These are phyloP conservation scores for Cardamine chenopodiifolia DNA, from an alignment of 345 rosid species.

Conservation along the genomic window DNA sequence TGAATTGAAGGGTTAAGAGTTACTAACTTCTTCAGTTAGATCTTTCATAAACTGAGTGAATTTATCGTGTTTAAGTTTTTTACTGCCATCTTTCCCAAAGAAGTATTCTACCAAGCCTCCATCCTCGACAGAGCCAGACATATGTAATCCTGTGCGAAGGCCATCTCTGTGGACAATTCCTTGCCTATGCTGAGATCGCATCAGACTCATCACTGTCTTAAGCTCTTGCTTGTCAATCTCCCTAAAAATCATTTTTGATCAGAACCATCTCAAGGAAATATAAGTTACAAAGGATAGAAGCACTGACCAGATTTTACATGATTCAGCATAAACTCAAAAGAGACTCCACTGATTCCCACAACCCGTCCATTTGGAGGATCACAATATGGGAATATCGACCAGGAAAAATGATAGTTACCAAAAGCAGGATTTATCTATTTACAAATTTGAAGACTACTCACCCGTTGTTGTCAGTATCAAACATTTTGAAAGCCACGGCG, in stretches of 20 bases:
- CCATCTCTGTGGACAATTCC: conserved; percentile 76
- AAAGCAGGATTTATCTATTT: conserved; percentile 22
- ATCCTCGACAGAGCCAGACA: conserved; percentile 64
- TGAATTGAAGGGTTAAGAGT: neutral
- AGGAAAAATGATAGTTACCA: conserved; percentile 33
- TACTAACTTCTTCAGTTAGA: conserved; percentile 73
- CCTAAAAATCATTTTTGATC: conserved; percentile 44
- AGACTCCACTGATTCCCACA: conserved; percentile 40
- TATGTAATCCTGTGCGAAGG: conserved; percentile 62
- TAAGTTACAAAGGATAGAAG: conserved; percentile 33
- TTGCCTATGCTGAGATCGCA: conserved; percentile 86
- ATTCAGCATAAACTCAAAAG: conserved; percentile 44
- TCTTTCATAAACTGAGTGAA: conserved; percentile 75
- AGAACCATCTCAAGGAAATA: conserved; percentile 26
- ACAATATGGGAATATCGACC: conserved; percentile 40
- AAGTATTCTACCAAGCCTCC: conserved; percentile 89
- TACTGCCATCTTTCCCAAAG: conserved; percentile 80
- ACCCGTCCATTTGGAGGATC: conserved; percentile 39
- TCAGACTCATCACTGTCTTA: conserved; percentile 88
- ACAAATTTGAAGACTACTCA: conserved; percentile 44
- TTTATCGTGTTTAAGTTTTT: conserved; percentile 65
- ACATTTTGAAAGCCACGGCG: conserved; percentile 86
- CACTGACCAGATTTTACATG: conserved; percentile 39
- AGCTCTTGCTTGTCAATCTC: conserved; percentile 85
- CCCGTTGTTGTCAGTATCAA: conserved; percentile 82